phyloP scores from a whole-genome alignment of 345 rosid species.

The Heritiera fomes region DNA sequence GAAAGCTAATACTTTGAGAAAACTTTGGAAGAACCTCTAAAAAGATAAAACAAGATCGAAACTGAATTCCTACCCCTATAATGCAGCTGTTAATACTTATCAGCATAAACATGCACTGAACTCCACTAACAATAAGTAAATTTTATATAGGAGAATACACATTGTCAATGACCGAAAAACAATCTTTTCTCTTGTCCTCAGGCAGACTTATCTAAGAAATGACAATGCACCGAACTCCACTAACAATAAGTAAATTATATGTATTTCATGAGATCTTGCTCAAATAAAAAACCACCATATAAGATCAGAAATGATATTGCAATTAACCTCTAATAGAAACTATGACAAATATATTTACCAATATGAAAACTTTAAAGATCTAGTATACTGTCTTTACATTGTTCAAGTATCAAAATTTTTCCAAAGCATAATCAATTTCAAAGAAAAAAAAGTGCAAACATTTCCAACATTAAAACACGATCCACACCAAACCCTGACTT shows the following conservation, averaged over 20 bases:
- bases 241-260: not conserved
- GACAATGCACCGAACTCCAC: not conserved
- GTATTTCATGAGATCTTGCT: not conserved
- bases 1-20: not conserved
- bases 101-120: not conserved
- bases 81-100: not conserved
- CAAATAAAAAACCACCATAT: not conserved
- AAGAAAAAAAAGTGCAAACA: not conserved
- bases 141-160: not conserved
- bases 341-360: not conserved
- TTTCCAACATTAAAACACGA: not conserved
- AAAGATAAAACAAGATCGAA: not conserved
- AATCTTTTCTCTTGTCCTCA: not conserved
- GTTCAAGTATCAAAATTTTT: not conserved
- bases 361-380: not conserved
- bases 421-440: not conserved
- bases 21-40: not conserved
- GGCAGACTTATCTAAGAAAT: not conserved
- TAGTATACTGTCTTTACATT: not conserved
- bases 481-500: not conserved
- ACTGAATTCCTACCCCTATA: conserved; percentile 1
- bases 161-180: not conserved
- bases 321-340: not conserved
- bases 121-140: not conserved
- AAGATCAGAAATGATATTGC: conserved; percentile 1